phyloP scores from a whole-genome alignment of 108 stramenopile species.

The Skeletonema potamos region DNA sequence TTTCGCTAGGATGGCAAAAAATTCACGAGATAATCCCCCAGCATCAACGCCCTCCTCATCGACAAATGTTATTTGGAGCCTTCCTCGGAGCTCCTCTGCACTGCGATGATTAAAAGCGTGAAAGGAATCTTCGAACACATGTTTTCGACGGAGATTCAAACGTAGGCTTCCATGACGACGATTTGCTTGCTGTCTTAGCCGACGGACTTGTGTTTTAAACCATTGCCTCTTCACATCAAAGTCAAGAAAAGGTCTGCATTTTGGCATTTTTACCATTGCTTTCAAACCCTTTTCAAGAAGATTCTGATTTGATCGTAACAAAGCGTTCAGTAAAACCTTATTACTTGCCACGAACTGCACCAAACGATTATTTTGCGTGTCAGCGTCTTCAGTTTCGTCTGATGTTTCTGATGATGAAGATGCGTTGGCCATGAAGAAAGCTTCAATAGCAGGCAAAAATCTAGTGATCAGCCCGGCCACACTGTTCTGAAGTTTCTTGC shows the following conservation, averaged over 20 bases:
- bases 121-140: slow-evolving; percentile 97
- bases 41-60: slow-evolving; percentile 99
- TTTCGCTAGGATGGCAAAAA: slow-evolving; percentile 95
- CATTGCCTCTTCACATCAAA: slow-evolving; percentile 95
- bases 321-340: slow-evolving; percentile 89
- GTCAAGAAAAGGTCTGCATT: slow-evolving; percentile 83
- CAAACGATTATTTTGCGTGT: slow-evolving; percentile 47
- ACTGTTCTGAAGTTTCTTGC: slow-evolving; percentile 77
- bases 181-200: slow-evolving; percentile 81
- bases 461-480: slow-evolving; percentile 85
- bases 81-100: slow-evolving; percentile 95
- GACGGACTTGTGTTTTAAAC: slow-evolving; percentile 86
- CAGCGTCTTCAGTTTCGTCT: slow-evolving; percentile 15
- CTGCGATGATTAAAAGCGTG: slow-evolving; percentile 89
- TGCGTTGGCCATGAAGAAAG: slow-evolving; percentile 93
- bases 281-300: slow-evolving; percentile 87
- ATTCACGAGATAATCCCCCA: slow-evolving; percentile 96
- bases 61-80: slow-evolving; percentile 92
- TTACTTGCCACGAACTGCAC: slow-evolving; percentile 86
- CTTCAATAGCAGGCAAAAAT: slow-evolving; percentile 94
- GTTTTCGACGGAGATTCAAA: slow-evolving; percentile 79
- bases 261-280: slow-evolving; percentile 83
- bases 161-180: slow-evolving; percentile 89
- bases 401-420: slow-evolving; percentile 38
- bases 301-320: slow-evolving; percentile 82